phyloP scores from a whole-genome alignment of 352 stramenopile species.

The Pythium apleroticum region DNA sequence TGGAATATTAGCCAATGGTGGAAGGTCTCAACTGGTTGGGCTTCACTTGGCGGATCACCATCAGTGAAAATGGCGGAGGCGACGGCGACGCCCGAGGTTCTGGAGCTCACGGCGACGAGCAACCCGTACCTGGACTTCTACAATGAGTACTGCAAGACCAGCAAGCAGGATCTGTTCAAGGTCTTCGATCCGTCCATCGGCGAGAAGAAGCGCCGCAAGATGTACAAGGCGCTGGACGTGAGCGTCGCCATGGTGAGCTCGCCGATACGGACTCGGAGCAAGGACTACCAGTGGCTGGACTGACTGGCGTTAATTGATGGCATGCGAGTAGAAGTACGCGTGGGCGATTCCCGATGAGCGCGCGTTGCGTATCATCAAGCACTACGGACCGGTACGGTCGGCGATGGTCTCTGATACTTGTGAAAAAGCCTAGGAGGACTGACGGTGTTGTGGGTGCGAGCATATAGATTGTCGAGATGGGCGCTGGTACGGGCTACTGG shows the following conservation, averaged over 20 bases:
- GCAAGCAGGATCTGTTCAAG: slow-evolving; percentile 52
- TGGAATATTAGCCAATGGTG: not conserved
- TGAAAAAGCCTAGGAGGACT: slow-evolving; percentile 12
- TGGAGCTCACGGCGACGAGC: slow-evolving; percentile 59
- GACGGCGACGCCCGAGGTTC: slow-evolving; percentile 23
- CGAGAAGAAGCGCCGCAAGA: slow-evolving; percentile 61
- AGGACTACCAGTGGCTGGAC: too few species aligned
- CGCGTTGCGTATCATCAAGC: slow-evolving; percentile 88
- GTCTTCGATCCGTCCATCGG: slow-evolving; percentile 75
- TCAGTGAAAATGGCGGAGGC: slow-evolving; percentile 11
- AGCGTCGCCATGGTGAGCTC: slow-evolving; percentile 71
- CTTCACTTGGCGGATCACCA: not conserved
- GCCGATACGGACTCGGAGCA: not conserved
- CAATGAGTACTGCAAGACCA: slow-evolving; percentile 55
- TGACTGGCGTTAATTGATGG: not conserved
- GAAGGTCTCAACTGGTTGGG: not conserved
- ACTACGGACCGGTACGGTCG: slow-evolving; percentile 77
- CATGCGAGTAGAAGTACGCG: slow-evolving; percentile 72
- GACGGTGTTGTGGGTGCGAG: slow-evolving; percentile 7
- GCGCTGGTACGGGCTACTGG: slow-evolving; percentile 90
- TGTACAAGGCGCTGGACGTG: slow-evolving; percentile 77
- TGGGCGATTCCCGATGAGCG: slow-evolving; percentile 92
- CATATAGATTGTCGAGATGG: slow-evolving; percentile 90
- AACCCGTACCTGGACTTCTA: slow-evolving; percentile 88
- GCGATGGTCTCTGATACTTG: not conserved